Conservation (phyloP, 1,284 basidiomycete genomes). For the Papiliotrema flavescens region DNA sequence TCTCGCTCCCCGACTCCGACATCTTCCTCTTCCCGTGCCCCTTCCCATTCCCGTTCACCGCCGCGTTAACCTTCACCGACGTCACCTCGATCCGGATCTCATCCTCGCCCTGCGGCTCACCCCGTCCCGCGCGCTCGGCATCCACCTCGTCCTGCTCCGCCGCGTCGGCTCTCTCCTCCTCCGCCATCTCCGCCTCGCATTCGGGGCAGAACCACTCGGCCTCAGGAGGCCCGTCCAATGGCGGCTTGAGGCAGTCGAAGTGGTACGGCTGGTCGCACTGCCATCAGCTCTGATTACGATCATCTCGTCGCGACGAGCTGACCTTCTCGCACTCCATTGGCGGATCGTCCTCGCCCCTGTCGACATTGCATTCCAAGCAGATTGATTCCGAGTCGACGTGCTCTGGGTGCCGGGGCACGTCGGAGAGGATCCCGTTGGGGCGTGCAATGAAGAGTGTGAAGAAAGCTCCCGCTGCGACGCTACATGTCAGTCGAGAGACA, state of each 20-base stretch:
- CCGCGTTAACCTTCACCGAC: not conserved
- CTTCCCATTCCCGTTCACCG: not conserved
- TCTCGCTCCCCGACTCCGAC: not conserved
- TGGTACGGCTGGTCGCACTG: conserved; percentile 90
- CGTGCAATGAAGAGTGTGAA: conserved; percentile 75
- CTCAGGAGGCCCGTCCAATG: conserved; percentile 70
- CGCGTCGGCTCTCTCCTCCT: conserved; percentile 1
- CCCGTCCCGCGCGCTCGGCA: not conserved
- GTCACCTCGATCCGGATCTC: not conserved
- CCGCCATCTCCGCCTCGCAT: conserved; percentile 50
- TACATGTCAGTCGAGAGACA: conserved; percentile 48
- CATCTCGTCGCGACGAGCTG: conserved; percentile 18
- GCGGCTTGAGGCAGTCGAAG: conserved; percentile 72
- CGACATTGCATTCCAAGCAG: conserved; percentile 69
- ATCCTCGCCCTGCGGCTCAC: not conserved
- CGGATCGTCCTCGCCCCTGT: conserved; percentile 65
- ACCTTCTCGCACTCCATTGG: conserved; percentile 83
- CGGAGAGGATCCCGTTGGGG: conserved; percentile 65
- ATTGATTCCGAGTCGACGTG: conserved; percentile 65
- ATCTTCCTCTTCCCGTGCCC: not conserved
- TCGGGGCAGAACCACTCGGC: conserved; percentile 89
- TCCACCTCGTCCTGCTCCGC: not conserved
- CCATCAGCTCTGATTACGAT: conserved; percentile 1
- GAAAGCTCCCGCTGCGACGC: conserved; percentile 78
- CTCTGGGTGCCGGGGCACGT: conserved; percentile 68